phyloP scores from a whole-genome alignment of 495 filamentous ascomycete genomes.

The Delitschia confertaspora region DNA sequence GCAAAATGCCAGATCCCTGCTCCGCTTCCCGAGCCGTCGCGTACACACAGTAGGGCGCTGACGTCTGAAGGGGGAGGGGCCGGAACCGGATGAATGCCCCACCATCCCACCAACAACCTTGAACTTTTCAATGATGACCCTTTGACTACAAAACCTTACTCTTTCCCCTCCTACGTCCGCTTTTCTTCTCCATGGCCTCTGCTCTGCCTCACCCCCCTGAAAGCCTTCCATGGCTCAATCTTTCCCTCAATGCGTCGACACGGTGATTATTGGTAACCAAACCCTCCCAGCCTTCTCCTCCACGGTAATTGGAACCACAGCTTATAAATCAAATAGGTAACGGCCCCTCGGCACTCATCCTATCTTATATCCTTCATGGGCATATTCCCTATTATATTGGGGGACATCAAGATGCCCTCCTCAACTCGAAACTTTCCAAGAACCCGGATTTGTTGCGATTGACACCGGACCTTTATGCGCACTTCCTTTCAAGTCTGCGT shows the following conservation, averaged over 20 bases:
- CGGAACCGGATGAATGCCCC: too few relatives aligned
- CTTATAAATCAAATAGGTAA: slow-evolving; percentile 40
- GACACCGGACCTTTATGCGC: slow-evolving; percentile 41
- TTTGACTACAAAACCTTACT: slow-evolving; percentile 4
- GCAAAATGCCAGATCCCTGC: too few relatives aligned
- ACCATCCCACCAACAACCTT: too few relatives aligned
- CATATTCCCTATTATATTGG: slow-evolving; percentile 52
- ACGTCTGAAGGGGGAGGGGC: too few relatives aligned
- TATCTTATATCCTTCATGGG: slow-evolving; percentile 60
- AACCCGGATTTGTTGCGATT: slow-evolving; percentile 42
- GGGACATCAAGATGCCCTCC: slow-evolving; percentile 52
- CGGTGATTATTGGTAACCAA: slow-evolving; percentile 34
- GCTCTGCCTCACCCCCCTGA: slow-evolving; percentile 1
- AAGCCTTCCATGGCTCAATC: slow-evolving; percentile 27
- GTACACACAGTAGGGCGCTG: too few relatives aligned
- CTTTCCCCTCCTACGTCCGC: background rate
- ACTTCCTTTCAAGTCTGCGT: slow-evolving; percentile 54
- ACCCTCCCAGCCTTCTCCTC: background rate
- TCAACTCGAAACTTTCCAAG: slow-evolving; percentile 46
- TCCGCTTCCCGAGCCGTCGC: too few relatives aligned
- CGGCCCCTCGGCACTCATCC: slow-evolving; percentile 57
- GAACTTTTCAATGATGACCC: too few relatives aligned
- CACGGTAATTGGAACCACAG: background rate
- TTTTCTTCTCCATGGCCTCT: slow-evolving; percentile 19
- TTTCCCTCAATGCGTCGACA: slow-evolving; percentile 30